phyloP scores from a whole-genome alignment of 176 grass and related monocot species.

The Carex littledalei region DNA sequence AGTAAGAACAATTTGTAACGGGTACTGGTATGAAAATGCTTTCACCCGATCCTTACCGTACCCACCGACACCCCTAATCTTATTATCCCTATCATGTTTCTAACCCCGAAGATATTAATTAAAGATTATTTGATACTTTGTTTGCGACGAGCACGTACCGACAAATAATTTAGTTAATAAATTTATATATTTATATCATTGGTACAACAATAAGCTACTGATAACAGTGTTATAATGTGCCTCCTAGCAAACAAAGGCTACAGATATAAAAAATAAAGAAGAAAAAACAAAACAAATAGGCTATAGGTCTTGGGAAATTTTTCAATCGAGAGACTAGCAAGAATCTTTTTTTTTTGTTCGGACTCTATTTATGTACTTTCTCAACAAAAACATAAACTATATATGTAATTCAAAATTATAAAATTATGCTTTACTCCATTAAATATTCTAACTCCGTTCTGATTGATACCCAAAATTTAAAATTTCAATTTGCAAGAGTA shows the following conservation, averaged over 20 bases:
- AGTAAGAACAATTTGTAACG: too few relatives aligned
- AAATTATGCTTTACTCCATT: too few relatives aligned
- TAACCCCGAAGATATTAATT: background rate
- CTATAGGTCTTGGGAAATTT: background rate
- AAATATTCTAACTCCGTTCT: too few relatives aligned
- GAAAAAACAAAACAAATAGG: background rate
- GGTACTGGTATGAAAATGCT: too few relatives aligned
- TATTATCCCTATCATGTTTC: background rate
- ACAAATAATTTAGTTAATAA: background rate
- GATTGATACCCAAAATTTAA: too few relatives aligned
- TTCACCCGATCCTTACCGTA: too few relatives aligned
- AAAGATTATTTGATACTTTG: slow-evolving; percentile 9
- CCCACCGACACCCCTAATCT: too few relatives aligned
- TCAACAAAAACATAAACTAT: too few relatives aligned
- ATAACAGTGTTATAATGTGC: background rate
- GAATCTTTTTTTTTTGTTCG: background rate
- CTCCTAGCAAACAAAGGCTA: background rate
- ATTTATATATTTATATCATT: background rate
- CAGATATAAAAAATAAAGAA: background rate
- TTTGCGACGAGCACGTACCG: background rate
- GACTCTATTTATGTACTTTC: background rate
- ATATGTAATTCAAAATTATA: too few relatives aligned
- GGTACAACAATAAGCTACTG: background rate
- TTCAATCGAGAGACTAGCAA: background rate
- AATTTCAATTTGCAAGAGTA: too few relatives aligned